A percentile compares a stretch with the other conserved stretches of the same genome.
Evolutionary conservation across 2,329 filamentous ascomycete species (phyloP).

Genomic region (Colletotrichum karsti): DNA sequence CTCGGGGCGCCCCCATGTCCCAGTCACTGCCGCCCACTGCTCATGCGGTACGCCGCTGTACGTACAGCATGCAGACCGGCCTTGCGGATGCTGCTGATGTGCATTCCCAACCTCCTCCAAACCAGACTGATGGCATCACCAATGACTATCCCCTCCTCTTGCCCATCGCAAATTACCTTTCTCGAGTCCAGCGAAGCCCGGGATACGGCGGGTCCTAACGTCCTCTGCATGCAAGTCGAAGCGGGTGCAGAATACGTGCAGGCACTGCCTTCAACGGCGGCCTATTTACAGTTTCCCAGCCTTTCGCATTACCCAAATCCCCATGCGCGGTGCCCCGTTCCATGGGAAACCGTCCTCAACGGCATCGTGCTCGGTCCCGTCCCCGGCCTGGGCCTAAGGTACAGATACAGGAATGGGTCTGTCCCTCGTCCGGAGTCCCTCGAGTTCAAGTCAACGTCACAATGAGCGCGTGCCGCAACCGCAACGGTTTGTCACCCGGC

Average conservation of each 20-base stretch:
- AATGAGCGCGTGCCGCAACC: neutral
- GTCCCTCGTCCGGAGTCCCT: constrained; percentile 1
- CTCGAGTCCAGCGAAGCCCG: neutral
- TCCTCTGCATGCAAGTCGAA: neutral
- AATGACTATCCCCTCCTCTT: constrained; percentile 17
- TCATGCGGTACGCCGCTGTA: neutral
- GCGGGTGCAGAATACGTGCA: constrained; percentile 1
- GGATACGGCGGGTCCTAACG: constrained; percentile 1
- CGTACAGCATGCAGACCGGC: constrained; percentile 6
- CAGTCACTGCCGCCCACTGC: constrained; percentile 21
- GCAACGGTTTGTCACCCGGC: neutral
- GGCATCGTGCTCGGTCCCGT: neutral
- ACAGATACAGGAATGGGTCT: neutral
- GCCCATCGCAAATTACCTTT: neutral
- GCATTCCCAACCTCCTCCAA: constrained; percentile 16
- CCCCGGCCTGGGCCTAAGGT: neutral
- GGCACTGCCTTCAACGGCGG: constrained; percentile 14
- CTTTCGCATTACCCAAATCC: constrained; percentile 14
- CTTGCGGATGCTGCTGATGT: constrained; percentile 2
- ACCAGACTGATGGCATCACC: constrained; percentile 22
- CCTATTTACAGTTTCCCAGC: constrained; percentile 15
- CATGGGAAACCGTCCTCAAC: neutral
- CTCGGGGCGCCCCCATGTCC: constrained; percentile 9
- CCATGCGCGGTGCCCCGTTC: neutral
- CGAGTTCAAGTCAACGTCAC: neutral